Evolutionary conservation across 2,329 filamentous ascomycete genomes (phyloP), one percentile per base, ranked within the genome.

Genomic region (Talaromyces sp.): DNA sequence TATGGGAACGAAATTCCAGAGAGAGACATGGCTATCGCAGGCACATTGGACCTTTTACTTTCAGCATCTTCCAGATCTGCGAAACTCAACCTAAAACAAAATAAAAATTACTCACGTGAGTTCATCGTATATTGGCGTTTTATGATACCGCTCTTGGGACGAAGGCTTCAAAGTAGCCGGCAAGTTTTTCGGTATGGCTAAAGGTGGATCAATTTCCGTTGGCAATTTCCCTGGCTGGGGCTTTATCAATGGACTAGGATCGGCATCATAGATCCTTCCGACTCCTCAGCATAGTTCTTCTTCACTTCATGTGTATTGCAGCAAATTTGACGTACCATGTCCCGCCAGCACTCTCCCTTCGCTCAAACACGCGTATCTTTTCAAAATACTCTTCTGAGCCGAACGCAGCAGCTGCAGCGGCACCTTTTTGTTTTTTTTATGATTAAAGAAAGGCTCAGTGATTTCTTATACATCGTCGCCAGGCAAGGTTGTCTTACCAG

Each of bases 1-100:
- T 84, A 84, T 0, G 82, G 72, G 63, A 85, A 85, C 0, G 74
- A 74, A 0, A 71, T 53, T 60, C 85, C 83, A 0, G 82, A 84
- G 63, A 84, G 73, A 19, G 69, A 70, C 73, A 76, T 76, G 10
- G 71, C 72, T 35, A 75, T 72, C n/a, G 70, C 72, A 3, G 72
- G 73, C 1, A 76, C 73, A 63, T 76, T 75, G 12, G 73, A 75
- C 29, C 70, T 72, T 60, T 9, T 12, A 32, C 5, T 4, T 1
- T 35, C 35, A 48, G 32, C 11, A 58, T n/a, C 3, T n/a, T 19
- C 38, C 19, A 31, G 24, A 24, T 17, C n/a, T 21, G 3, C 6
- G 6, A n/a, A n/a, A 9, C 5, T 2, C 5, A 8, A 38, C 3
- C 2, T n/a, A 9, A 48, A 32, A 26, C 1, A 19, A 12, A 19